Base-by-base conservation (phyloP, 1,284 basidiomycete genomes). In the Malassezia globosa region DNA sequence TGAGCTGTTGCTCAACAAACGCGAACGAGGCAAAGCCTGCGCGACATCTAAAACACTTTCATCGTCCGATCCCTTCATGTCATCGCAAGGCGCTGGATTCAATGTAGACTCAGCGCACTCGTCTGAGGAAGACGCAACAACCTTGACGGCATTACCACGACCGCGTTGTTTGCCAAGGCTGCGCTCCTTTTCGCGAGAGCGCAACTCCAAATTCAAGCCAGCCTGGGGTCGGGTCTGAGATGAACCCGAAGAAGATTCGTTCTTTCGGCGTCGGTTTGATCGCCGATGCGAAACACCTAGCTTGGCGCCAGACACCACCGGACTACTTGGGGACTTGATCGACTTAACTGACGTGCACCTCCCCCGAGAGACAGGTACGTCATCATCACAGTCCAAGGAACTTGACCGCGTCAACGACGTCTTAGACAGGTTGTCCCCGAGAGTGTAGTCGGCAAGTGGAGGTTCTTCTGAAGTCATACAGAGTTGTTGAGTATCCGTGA, bases 1-100 rank as follows among this genome's bases (percentile, higher is more conserved):
- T 23, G 63, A 58, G 7, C 60, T 55, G 49, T 69, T 69, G 52
- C 54, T 58, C 19, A 69, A 42, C 18, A 69, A 56, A 5, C 65
- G 55, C 37, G 59, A 52, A 2, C 66, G 56, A 13, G 55, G 40
- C 10, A 53, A 14, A 33, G 21, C 31, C 41, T 33, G 27, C 14
- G 31, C 4, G 3, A 34, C 41, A 7, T 43, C 41, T 14, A 18
- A 19, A n/a, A 10, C 27, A 1, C 26, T 21, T 4, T 27, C 41
- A n/a, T 22, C 31, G 7, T 27, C 16, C 29, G 16, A 5, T 11
- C 11, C 16, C 11, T 5, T 31, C 7, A 42, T 51, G 4, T 24
- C 19, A 4, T 46, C 23, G 16, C n/a, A 39, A 7, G 2, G n/a
- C 16, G 26, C 22, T 16, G 14, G 38, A 40, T 4, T 27, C 55